phyloP scores from a whole-genome alignment of 345 rosid genomes.

The Eucalyptus caleyi region DNA sequence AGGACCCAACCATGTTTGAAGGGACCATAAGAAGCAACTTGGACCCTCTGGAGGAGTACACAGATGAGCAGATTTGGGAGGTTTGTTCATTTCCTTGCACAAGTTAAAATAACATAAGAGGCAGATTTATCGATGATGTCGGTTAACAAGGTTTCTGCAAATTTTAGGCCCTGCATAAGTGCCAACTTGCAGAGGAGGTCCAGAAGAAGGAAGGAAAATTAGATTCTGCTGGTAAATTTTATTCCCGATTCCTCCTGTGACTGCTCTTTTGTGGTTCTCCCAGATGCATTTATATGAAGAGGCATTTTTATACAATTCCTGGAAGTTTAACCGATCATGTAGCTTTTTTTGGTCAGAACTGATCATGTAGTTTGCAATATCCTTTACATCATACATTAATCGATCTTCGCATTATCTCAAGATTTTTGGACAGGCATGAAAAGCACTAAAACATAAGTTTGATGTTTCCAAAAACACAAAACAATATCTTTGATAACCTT shows the following conservation, averaged over 20 bases:
- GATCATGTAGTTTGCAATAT: not conserved
- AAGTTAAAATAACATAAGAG: not conserved
- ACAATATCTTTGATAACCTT: not conserved
- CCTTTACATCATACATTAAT: not conserved
- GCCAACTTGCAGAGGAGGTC: conserved; percentile 77
- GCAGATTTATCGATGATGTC: not conserved
- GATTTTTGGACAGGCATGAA: not conserved
- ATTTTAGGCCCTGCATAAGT: conserved; percentile 68
- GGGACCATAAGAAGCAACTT: conserved; percentile 77
- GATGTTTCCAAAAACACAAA: not conserved
- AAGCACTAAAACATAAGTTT: not conserved
- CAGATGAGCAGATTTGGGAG: conserved; percentile 88
- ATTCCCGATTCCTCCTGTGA: not conserved
- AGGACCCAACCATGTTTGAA: conserved; percentile 94
- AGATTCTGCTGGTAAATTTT: conserved; percentile 33
- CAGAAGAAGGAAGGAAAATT: conserved; percentile 58
- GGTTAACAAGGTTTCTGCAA: not conserved
- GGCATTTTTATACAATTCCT: not conserved
- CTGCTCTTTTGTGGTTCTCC: not conserved
- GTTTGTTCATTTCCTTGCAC: conserved; percentile 13
- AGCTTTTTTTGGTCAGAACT: too few relatives aligned
- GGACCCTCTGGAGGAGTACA: conserved; percentile 82
- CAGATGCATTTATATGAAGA: not conserved
- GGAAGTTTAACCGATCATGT: not conserved
- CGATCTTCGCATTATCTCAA: not conserved